Evolutionary conservation across 1,284 basidiomycete genomes (phyloP), one percentile per base, ranked within the genome.

Genomic region (Malassezia brasiliensis): DNA sequence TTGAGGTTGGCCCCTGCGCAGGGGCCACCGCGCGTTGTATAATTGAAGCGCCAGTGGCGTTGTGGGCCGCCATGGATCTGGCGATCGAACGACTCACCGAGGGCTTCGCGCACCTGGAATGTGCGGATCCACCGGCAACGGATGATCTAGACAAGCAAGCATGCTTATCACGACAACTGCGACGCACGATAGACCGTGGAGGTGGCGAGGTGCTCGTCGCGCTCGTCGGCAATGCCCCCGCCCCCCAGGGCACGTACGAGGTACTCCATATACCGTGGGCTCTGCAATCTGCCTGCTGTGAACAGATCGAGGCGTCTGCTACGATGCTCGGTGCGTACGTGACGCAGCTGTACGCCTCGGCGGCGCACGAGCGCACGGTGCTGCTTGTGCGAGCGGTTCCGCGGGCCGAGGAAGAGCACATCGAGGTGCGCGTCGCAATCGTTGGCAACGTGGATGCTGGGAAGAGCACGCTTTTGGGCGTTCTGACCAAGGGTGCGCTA

Each of bases 401-500:
- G 15, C 46, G 36, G 17, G 36, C 28, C 6, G 76, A 72, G 1
- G 67, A 76, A 47, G 76, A 77, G 53, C 63, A 77, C 2, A 58
- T 72, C 44, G 93, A 98, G 77, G 88, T 96, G 2, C 83, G 93
- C 22, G 88, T 91, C 62, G 91, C 91, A 0, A 90, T 94, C 2
- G 88, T 96, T 9, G 93, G 93, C 2, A 96, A 96, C 63, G 80
- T 81, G 38, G 80, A 82, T 64, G 79, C 88, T 34, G 93, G 93
- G 2, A 96, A 98, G 76, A 89, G 86, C 2, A 96, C 90, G 12
- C 89, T 90, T 14, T 79, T 96, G 12, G 93, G 91, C 45, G 88
- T 90, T 10, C 66, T 77, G 48, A 79, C 71, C 32, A 75, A 76
- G 83, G 90, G 91, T 40, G 83, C 83, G 2, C 79, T 98, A 53